phyloP scores from a whole-genome alignment of 305 asterid genomes.

The Plantago coronopus region DNA sequence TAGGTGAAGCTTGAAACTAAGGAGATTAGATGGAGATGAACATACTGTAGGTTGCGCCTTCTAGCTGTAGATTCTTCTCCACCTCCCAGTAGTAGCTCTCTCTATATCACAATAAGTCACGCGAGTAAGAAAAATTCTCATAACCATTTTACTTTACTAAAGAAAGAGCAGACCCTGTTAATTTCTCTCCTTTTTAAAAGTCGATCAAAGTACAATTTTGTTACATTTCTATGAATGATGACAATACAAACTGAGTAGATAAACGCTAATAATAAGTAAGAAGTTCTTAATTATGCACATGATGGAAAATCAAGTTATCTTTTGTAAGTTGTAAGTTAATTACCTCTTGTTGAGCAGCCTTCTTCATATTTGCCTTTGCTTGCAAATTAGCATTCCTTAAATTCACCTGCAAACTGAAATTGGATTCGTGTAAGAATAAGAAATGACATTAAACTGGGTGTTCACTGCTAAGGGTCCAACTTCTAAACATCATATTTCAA shows the following conservation, averaged over 20 bases:
- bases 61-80: conserved; percentile 94
- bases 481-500: not conserved
- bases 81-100: conserved; percentile 94
- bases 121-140: conserved; percentile 8
- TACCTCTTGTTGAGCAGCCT: conserved; percentile 88
- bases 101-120: conserved; percentile 46
- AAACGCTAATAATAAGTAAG: too few species aligned
- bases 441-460: not conserved
- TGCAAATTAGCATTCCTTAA: conserved; percentile 80
- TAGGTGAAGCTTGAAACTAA: not conserved
- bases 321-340: conserved; percentile 18
- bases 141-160: too few species aligned
- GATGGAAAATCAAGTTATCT: conserved; percentile 1
- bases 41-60: conserved; percentile 84
- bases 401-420: conserved; percentile 53
- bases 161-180: too few species aligned
- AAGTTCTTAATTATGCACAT: not conserved
- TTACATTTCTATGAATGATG: not conserved
- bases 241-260: not conserved
- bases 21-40: not conserved
- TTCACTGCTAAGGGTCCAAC: not conserved
- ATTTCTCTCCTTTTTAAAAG: not conserved
- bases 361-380: conserved; percentile 85
- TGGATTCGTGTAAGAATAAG: conserved; percentile 1
- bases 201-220: not conserved